phyloP scores from a whole-genome alignment of 208 protist species.

The Phytomonas francai region DNA sequence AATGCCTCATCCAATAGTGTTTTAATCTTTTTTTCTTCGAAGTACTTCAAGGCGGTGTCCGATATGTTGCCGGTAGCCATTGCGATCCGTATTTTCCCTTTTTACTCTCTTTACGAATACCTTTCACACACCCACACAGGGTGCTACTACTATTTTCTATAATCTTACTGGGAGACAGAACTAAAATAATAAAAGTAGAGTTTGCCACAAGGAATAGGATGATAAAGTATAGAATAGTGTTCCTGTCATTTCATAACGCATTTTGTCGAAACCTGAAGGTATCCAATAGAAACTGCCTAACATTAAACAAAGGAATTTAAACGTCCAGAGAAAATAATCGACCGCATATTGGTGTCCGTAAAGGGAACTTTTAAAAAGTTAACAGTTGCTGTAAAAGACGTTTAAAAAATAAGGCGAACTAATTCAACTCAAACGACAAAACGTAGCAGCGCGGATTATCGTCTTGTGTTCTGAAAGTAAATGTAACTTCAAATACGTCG shows the following conservation, averaged over 20 bases:
- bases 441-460: constrained; percentile 40
- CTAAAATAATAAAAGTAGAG: constrained; percentile 10
- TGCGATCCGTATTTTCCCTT: not conserved
- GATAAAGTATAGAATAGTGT: constrained; percentile 4
- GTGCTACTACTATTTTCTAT: no score
- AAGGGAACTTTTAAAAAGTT: no score
- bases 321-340: no score
- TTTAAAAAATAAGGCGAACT: not conserved
- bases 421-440: constrained; percentile 43
- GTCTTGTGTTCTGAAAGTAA: constrained; percentile 24
- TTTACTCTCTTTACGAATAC: constrained; percentile 8
- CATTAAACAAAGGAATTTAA: no score
- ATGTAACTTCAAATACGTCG: constrained; percentile 20
- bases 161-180: no score
- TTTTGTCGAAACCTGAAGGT: no score
- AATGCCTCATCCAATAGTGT: constrained; percentile 66
- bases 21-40: constrained; percentile 62
- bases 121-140: no score
- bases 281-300: no score
- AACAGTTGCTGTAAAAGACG: not conserved
- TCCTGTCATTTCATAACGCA: no score
- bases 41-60: constrained; percentile 46
- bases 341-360: no score
- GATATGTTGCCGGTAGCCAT: constrained; percentile 74
- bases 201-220: constrained; percentile 1